phyloP scores from a whole-genome alignment of 2,329 filamentous ascomycete genomes.

The Sporothrix pallida region DNA sequence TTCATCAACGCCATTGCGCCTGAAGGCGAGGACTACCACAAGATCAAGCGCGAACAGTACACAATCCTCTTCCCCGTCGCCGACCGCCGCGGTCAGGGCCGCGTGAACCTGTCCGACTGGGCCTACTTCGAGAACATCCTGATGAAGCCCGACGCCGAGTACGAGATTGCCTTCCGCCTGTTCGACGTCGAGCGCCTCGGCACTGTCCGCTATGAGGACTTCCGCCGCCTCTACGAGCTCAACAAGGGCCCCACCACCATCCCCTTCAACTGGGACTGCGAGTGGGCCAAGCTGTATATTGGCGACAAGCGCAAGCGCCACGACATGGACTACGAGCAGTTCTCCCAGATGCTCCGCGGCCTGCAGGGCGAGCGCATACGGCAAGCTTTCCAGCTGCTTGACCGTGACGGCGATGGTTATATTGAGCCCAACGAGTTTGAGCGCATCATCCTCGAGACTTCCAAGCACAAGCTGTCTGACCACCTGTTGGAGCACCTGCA shows the following conservation, averaged over 20 bases:
- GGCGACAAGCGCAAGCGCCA: slow-evolving; percentile 87
- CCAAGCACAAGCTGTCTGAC: slow-evolving; percentile 95
- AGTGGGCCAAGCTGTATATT: slow-evolving; percentile 95
- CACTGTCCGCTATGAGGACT: slow-evolving; percentile 85
- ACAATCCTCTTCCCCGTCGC: slow-evolving; percentile 90
- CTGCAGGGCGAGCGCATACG: slow-evolving; percentile 94
- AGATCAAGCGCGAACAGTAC: slow-evolving; percentile 96
- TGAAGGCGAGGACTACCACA: slow-evolving; percentile 92
- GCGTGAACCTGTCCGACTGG: slow-evolving; percentile 84
- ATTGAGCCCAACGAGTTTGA: slow-evolving; percentile 96
- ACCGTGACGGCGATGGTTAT: slow-evolving; percentile 90
- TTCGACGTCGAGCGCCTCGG: slow-evolving; percentile 88
- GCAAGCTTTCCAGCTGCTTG: slow-evolving; percentile 91
- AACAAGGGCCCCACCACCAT: slow-evolving; percentile 87
- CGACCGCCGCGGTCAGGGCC: slow-evolving; percentile 75
- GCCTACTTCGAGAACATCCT: slow-evolving; percentile 92
- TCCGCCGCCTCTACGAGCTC: slow-evolving; percentile 81
- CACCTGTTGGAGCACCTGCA: slow-evolving; percentile 89
- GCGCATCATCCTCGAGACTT: slow-evolving; percentile 91
- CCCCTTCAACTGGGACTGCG: slow-evolving; percentile 95
- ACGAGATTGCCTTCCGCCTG: slow-evolving; percentile 96
- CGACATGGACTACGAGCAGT: slow-evolving; percentile 92
- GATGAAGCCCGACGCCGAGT: slow-evolving; percentile 93
- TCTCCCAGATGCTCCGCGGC: slow-evolving; percentile 96
- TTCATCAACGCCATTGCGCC: slow-evolving; percentile 93